These are phyloP conservation scores for Phytopythium aichiense DNA, from an alignment of 352 stramenopile species.

Conservation along the genomic window DNA sequence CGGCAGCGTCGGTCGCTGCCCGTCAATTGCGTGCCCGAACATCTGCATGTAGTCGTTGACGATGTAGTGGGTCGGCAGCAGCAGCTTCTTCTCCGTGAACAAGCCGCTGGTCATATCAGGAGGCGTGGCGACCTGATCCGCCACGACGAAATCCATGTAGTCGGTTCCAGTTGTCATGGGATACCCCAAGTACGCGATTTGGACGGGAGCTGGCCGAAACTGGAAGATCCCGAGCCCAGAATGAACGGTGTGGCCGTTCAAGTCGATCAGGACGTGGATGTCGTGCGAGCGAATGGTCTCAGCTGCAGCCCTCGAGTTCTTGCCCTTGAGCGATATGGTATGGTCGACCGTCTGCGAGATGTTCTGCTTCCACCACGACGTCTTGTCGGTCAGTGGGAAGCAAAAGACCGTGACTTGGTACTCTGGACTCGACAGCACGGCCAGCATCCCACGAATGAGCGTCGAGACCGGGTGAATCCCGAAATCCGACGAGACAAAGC, in stretches of 20 bases:
- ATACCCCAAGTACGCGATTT: slow-evolving; percentile 74
- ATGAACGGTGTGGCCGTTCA: slow-evolving; percentile 84
- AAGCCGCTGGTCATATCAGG: slow-evolving; percentile 22
- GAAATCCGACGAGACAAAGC: slow-evolving; percentile 83
- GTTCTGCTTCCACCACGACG: slow-evolving; percentile 81
- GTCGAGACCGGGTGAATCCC: slow-evolving; percentile 73
- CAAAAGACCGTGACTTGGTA: slow-evolving; percentile 55
- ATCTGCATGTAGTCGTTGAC: slow-evolving; percentile 85
- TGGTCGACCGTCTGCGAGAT: slow-evolving; percentile 63
- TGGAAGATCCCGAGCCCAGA: slow-evolving; percentile 63
- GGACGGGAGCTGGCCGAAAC: slow-evolving; percentile 57
- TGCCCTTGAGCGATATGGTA: slow-evolving; percentile 63
- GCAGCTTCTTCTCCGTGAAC: slow-evolving; percentile 77
- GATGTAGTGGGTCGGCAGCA: slow-evolving; percentile 74
- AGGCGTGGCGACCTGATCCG: slow-evolving; percentile 50
- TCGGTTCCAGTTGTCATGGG: slow-evolving; percentile 61
- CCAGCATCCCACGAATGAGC: slow-evolving; percentile 60
- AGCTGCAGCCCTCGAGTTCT: slow-evolving; percentile 44
- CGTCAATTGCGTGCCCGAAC: slow-evolving; percentile 45
- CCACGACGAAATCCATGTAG: slow-evolving; percentile 67
- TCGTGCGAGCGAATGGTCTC: slow-evolving; percentile 39
- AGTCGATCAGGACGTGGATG: slow-evolving; percentile 77
- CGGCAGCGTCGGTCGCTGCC: slow-evolving; percentile 16
- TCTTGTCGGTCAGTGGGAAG: slow-evolving; percentile 52
- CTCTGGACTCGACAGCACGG: slow-evolving; percentile 29